Evolutionary conservation across 805 yeast species (phyloP).

Genomic region (Candida qinlingensis): DNA sequence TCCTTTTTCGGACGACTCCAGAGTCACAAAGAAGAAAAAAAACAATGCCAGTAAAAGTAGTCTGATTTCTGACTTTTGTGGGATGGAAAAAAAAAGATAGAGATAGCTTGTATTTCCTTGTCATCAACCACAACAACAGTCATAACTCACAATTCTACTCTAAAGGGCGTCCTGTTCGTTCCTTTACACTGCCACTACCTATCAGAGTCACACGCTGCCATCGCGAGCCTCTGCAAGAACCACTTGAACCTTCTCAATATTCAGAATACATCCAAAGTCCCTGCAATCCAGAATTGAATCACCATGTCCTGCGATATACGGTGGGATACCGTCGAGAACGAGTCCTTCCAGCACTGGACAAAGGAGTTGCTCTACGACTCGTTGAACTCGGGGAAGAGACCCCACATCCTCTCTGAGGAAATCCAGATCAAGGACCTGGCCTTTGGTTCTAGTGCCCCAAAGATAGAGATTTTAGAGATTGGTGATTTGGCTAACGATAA

Average conservation of each 20-base stretch:
- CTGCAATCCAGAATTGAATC: not conserved
- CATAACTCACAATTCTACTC: too few species aligned
- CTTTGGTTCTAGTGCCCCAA: slow-evolving; percentile 71
- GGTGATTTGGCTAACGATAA: slow-evolving; percentile 75
- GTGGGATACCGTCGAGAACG: slow-evolving; percentile 71
- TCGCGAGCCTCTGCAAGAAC: not conserved
- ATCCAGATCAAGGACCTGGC: slow-evolving; percentile 63
- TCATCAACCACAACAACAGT: too few species aligned
- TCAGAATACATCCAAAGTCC: not conserved
- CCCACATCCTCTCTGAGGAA: slow-evolving; percentile 63
- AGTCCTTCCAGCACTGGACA: slow-evolving; percentile 56
- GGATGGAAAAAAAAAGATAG: too few species aligned
- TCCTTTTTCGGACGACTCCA: not conserved
- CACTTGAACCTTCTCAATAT: not conserved
- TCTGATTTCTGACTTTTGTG: not conserved
- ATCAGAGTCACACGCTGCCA: not conserved
- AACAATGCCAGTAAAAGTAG: not conserved
- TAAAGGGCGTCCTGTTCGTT: too few species aligned
- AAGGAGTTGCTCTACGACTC: slow-evolving; percentile 64
- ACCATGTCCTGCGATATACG: slow-evolving; percentile 72
- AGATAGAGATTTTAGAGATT: slow-evolving; percentile 72
- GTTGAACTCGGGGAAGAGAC: slow-evolving; percentile 66
- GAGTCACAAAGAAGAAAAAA: not conserved
- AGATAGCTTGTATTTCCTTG: too few species aligned
- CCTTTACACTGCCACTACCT: too few species aligned